Conservation (phyloP, 768 basidiomycete species). For the Rhizopogon rudus region DNA sequence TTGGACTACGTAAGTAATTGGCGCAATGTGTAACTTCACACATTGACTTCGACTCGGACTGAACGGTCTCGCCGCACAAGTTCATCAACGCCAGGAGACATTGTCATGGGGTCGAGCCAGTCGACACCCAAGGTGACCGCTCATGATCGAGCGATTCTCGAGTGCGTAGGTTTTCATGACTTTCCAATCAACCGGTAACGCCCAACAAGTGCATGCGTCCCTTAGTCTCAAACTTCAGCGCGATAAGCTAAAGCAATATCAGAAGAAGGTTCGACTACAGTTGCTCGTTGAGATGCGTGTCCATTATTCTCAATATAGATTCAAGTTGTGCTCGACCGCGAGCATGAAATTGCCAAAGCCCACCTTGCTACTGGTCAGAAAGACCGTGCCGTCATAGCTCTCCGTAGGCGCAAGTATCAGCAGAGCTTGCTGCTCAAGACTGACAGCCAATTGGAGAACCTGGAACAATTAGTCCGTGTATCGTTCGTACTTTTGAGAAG, state of each 20-base stretch:
- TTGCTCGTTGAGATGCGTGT: not conserved
- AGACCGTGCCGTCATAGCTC: conserved; percentile 80
- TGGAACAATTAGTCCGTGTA: conserved; percentile 77
- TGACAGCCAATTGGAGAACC: conserved; percentile 80
- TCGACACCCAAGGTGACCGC: conserved; percentile 85
- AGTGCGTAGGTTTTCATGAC: conserved; percentile 51
- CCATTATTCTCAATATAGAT: conserved; percentile 45
- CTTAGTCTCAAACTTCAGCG: conserved; percentile 90
- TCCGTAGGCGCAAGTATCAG: conserved; percentile 92
- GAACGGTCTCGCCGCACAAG: not conserved
- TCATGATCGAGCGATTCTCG: conserved; percentile 92
- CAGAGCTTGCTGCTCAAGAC: conserved; percentile 84
- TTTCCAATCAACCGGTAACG: conserved; percentile 12
- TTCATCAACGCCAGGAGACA: not conserved
- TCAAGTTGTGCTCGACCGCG: conserved; percentile 79
- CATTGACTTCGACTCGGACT: not conserved
- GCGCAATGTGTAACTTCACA: not conserved
- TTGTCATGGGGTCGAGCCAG: conserved; percentile 62
- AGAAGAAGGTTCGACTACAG: conserved; percentile 66
- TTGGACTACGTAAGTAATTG: too few species aligned
- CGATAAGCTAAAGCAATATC: conserved; percentile 94
- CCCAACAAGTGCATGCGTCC: conserved; percentile 7
- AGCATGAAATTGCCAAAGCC: conserved; percentile 83
- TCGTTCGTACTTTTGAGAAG: not conserved
- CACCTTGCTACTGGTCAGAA: conserved; percentile 81